Percentiles rank a stretch among this genome's conserved stretches.
Evolutionary conservation across 2,329 filamentous ascomycete genomes (phyloP).

Genomic region (Leptographium radiaticola): DNA sequence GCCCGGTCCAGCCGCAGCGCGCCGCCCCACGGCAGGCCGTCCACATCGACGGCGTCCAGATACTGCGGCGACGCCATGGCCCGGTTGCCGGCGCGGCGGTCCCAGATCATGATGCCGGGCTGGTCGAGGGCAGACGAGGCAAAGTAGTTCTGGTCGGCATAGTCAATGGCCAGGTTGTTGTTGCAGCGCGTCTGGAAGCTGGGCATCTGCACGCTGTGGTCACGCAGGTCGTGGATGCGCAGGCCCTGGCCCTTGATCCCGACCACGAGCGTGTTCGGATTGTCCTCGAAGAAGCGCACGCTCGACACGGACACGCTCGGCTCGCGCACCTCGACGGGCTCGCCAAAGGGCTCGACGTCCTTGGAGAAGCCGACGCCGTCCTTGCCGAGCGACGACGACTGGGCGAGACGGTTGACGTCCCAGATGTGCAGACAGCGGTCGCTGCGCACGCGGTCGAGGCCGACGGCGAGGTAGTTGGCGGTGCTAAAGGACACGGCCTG

Average conservation of each 20-base stretch:
- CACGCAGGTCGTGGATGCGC: constrained; percentile 62
- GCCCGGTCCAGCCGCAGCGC: constrained; percentile 43
- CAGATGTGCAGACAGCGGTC: constrained; percentile 75
- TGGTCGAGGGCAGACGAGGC: constrained; percentile 66
- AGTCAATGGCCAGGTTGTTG: constrained; percentile 66
- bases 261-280: constrained; percentile 60
- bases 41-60: constrained; percentile 43
- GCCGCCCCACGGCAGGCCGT: constrained; percentile 49
- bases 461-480: constrained; percentile 59
- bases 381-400: constrained; percentile 16
- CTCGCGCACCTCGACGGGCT: constrained; percentile 47
- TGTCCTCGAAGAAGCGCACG: constrained; percentile 68
- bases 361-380: constrained; percentile 31
- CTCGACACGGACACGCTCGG: constrained; percentile 66
- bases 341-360: constrained; percentile 34
- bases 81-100: constrained; percentile 49
- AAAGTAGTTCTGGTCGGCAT: constrained; percentile 71
- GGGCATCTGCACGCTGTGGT: constrained; percentile 16
- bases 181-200: constrained; percentile 55
- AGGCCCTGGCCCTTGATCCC: constrained; percentile 66
- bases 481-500: constrained; percentile 73
- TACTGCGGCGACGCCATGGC: constrained; percentile 41
- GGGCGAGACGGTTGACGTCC: constrained; percentile 54
- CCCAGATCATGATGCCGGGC: constrained; percentile 65
- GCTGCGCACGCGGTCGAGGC: constrained; percentile 67